Percentiles rank a stretch among this genome's conserved stretches.
phyloP scores from a whole-genome alignment of 345 rosid genomes.

The Rhizophora apiculata region DNA sequence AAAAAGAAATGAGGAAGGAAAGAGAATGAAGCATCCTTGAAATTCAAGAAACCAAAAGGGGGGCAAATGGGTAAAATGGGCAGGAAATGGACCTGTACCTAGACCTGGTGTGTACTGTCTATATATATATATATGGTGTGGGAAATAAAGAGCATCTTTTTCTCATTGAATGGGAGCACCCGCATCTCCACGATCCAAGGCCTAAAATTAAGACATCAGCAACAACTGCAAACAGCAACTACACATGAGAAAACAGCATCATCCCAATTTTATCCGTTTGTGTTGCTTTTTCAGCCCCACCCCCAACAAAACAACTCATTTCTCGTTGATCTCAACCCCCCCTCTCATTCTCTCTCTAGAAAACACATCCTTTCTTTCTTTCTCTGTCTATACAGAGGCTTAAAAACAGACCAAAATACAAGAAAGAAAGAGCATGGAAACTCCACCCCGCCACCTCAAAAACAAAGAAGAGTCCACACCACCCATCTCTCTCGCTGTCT shows the following conservation, averaged over 20 bases:
- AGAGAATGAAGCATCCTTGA: conserved; percentile 6
- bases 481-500: conserved; percentile 24
- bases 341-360: conserved; percentile 15
- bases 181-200: conserved; percentile 23
- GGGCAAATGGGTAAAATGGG: conserved; percentile 25
- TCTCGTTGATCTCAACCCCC: background rate
- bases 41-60: conserved; percentile 5
- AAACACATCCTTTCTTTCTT: conserved; percentile 1
- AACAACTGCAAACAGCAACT: conserved; percentile 23
- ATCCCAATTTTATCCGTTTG: conserved; percentile 24
- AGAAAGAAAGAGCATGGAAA: conserved; percentile 31
- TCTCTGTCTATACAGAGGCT: conserved; percentile 11
- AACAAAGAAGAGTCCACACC: conserved; percentile 33
- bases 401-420: conserved; percentile 13
- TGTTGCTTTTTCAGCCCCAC: conserved; percentile 19
- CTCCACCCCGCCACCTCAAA: conserved; percentile 14
- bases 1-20: background rate
- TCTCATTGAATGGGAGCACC: conserved; percentile 2
- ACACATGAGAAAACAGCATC: conserved; percentile 30
- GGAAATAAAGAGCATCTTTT: conserved; percentile 9
- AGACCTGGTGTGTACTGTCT: background rate
- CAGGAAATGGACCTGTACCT: background rate
- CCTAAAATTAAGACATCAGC: conserved; percentile 27
- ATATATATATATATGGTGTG: background rate
- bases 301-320: background rate